These are phyloP conservation scores for Agrocybe pediades DNA, from an alignment of 768 basidiomycete genomes.

Conservation along the genomic window DNA sequence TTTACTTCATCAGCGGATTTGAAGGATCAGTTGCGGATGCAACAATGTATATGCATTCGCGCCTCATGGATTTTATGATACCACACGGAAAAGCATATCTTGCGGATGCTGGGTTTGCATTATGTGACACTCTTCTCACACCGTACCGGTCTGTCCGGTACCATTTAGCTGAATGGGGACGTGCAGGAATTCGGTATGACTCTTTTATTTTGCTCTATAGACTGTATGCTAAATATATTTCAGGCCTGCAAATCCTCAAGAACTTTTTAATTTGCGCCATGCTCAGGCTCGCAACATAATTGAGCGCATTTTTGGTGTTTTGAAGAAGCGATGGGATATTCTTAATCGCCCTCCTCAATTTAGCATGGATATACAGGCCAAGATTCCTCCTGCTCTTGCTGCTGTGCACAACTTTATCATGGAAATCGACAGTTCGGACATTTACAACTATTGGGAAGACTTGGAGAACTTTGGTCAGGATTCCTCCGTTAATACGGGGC, in stretches of 20 bases:
- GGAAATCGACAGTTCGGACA: constrained; percentile 16
- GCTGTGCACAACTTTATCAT: constrained; percentile 25
- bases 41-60: constrained; percentile 30
- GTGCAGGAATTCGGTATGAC: constrained; percentile 17
- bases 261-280: constrained; percentile 39
- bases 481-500: neutral
- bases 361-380: constrained; percentile 17
- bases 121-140: constrained; percentile 35
- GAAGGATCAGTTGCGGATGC: constrained; percentile 41
- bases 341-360: constrained; percentile 9
- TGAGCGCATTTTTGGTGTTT: constrained; percentile 36
- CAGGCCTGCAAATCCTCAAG: constrained; percentile 29
- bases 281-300: constrained; percentile 34
- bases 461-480: neutral
- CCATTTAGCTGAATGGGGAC: constrained; percentile 39
- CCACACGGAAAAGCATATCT: constrained; percentile 33
- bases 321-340: constrained; percentile 8
- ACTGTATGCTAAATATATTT: constrained; percentile 12
- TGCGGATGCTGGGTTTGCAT: constrained; percentile 25
- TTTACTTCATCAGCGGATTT: constrained; percentile 40
- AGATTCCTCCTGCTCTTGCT: constrained; percentile 19
- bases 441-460: constrained; percentile 7
- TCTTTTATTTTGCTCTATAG: too few species aligned
- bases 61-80: constrained; percentile 26
- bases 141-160: constrained; percentile 39